Base-by-base conservation (phyloP, 2,329 filamentous ascomycete species). In the Ambrosiella cleistominuta region DNA sequence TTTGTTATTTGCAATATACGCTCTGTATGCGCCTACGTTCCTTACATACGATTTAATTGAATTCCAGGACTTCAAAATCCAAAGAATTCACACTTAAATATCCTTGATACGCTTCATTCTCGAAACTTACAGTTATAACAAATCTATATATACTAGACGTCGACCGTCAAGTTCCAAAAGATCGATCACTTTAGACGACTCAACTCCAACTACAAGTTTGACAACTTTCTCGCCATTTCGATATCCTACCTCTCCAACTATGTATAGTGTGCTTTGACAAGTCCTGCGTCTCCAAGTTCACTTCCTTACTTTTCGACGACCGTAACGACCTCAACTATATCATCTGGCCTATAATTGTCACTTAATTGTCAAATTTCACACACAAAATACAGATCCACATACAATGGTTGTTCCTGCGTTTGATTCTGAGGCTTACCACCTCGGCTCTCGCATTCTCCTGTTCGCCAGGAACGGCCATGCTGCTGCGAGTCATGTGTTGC, bases 371-470 rank as follows among this genome's bases (percentile, higher is more conserved):
- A 17, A 8, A 42, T 52, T 52, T 11, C 13, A 19, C 35, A 13
- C 17, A 52, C 35, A 13, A 12, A 37, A 2, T 36, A 53, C 51
- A 53, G 9, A 53, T 15, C 11, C 38, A 42, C 15, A 27, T 8
- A 40, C 19, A 44, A 60, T 60, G 58, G 49, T 36, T 45, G 12
- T 52, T 11, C 54, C 58, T 15, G n/a, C 15, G 27, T 39, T 49
- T n/a, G 49, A 44, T 27, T 39, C 44, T 19, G 54, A 60, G 40
- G 40, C 49, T 36, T 57, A 57, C 42, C 54, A 42, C 36, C 58
- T 60, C 7, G 58, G 54, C 11, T 36, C 58, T 36, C 49, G 54
- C 19, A 50, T 60, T 36, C 58, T 54, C 2, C 17, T 57, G 8
- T 40, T 57, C 6, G 40, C 47, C 19, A 49, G 40, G 6, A 19